These are phyloP conservation scores for Edaphochlamys debaryana DNA, from an alignment of 139 green algal species.

Conservation along the genomic window DNA sequence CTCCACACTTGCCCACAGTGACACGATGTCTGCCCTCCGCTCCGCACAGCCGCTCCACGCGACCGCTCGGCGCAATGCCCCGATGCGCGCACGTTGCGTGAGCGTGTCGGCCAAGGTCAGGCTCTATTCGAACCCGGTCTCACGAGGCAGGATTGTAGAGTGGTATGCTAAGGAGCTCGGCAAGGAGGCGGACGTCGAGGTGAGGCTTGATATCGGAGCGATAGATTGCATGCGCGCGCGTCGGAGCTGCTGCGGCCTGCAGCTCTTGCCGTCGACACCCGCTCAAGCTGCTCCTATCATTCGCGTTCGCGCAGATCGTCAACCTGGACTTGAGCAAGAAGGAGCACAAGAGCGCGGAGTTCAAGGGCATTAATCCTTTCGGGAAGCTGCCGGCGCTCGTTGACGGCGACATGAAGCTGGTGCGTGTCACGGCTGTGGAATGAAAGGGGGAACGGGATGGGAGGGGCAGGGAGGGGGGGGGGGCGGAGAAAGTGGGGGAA, in stretches of 20 bases:
- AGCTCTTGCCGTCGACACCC: too few relatives aligned
- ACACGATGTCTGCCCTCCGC: background rate
- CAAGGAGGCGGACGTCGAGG: slow-evolving; percentile 35
- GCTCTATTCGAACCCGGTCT: slow-evolving; percentile 27
- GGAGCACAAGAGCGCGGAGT: slow-evolving; percentile 49
- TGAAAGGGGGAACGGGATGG: too few relatives aligned
- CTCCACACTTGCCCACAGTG: too few relatives aligned
- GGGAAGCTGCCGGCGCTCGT: slow-evolving; percentile 51
- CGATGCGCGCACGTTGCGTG: background rate
- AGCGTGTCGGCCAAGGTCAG: background rate
- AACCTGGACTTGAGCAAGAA: slow-evolving; percentile 54
- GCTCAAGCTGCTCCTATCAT: too few relatives aligned
- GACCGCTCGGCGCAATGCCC: too few relatives aligned
- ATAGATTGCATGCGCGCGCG: too few relatives aligned
- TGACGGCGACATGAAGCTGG: slow-evolving; percentile 44
- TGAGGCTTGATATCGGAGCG: too few relatives aligned
- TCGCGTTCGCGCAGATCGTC: background rate
- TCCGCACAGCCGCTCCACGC: background rate
- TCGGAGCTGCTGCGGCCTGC: too few relatives aligned
- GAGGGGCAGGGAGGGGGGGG: too few relatives aligned
- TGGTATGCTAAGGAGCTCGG: slow-evolving; percentile 58
- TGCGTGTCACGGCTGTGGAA: too few relatives aligned
- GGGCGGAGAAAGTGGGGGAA: background rate
- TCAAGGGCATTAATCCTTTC: slow-evolving; percentile 48
- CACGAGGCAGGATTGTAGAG: slow-evolving; percentile 10